Evolutionary conservation across 352 stramenopile species (phyloP).

Genomic region (Pythium apleroticum): DNA sequence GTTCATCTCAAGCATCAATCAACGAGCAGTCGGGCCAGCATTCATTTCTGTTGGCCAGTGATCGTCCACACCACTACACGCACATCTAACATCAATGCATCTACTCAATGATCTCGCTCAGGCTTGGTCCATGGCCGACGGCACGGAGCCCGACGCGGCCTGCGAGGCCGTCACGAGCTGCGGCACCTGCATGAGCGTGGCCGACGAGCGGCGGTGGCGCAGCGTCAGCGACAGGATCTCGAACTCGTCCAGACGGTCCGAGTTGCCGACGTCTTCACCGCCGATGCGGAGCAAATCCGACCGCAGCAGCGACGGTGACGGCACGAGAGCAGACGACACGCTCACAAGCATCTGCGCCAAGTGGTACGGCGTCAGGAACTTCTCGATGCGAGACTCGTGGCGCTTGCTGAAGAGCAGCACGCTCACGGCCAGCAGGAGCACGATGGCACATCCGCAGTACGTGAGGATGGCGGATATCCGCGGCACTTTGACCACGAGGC

Average conservation of each 20-base stretch:
- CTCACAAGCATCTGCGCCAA: conserved; percentile 27
- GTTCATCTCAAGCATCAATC: too few relatives aligned
- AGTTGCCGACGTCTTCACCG: conserved; percentile 24
- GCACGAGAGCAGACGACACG: conserved; percentile 16
- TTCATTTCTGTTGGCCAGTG: neutral
- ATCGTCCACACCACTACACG: neutral
- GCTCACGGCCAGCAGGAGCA: conserved; percentile 23
- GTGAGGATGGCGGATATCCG: conserved; percentile 17
- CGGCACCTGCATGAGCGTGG: conserved; percentile 24
- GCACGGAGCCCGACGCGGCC: conserved; percentile 20
- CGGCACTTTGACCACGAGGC: conserved; percentile 19
- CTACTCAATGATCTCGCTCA: neutral
- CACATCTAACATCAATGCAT: neutral
- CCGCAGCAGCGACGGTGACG: conserved; percentile 18
- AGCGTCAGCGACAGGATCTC: conserved; percentile 30
- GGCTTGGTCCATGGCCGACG: conserved; percentile 2
- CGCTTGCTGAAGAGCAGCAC: conserved; percentile 29
- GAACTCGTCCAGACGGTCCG: conserved; percentile 24
- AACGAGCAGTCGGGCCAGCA: neutral
- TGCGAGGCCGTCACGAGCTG: conserved; percentile 6
- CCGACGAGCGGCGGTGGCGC: conserved; percentile 17
- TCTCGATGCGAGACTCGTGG: conserved; percentile 29
- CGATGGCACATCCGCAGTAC: conserved; percentile 23
- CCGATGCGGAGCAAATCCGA: conserved; percentile 27
- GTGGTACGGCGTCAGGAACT: conserved; percentile 26